Evolutionary conservation across 805 yeast genomes (phyloP).

Genomic region (Candida bentonensis): DNA sequence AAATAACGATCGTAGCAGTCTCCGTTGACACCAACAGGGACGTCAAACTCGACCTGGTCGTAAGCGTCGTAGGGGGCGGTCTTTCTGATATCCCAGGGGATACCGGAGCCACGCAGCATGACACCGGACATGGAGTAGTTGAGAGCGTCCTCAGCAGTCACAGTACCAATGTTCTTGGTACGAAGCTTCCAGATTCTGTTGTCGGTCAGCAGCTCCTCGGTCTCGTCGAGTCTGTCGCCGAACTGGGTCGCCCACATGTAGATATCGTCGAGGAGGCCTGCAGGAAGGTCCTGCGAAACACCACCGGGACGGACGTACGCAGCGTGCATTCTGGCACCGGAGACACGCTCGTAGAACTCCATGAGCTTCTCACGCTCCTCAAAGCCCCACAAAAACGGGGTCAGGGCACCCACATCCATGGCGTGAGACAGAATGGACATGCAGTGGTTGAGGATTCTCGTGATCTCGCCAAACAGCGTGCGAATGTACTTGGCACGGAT

Average conservation of each 20-base stretch:
- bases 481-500: constrained; percentile 74
- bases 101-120: constrained; percentile 84
- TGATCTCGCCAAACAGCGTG: constrained; percentile 75
- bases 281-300: constrained; percentile 77
- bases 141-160: constrained; percentile 77
- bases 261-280: constrained; percentile 75
- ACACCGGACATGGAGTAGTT: constrained; percentile 73
- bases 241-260: constrained; percentile 95
- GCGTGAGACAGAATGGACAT: constrained; percentile 82
- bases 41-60: constrained; percentile 71
- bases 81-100: constrained; percentile 76
- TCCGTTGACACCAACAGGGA: constrained; percentile 77
- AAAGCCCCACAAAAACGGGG: constrained; percentile 89
- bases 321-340: constrained; percentile 80
- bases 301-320: constrained; percentile 91
- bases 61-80: constrained; percentile 85
- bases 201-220: constrained; percentile 78
- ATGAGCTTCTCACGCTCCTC: constrained; percentile 86
- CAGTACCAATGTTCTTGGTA: constrained; percentile 65
- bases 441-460: constrained; percentile 69
- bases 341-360: constrained; percentile 85
- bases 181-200: constrained; percentile 88
- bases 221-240: constrained; percentile 84
- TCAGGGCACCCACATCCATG: constrained; percentile 89
- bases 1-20: constrained; percentile 87